These are phyloP conservation scores for Geopyxis carbonaria DNA, from an alignment of 495 filamentous ascomycete genomes.

Conservation along the genomic window DNA sequence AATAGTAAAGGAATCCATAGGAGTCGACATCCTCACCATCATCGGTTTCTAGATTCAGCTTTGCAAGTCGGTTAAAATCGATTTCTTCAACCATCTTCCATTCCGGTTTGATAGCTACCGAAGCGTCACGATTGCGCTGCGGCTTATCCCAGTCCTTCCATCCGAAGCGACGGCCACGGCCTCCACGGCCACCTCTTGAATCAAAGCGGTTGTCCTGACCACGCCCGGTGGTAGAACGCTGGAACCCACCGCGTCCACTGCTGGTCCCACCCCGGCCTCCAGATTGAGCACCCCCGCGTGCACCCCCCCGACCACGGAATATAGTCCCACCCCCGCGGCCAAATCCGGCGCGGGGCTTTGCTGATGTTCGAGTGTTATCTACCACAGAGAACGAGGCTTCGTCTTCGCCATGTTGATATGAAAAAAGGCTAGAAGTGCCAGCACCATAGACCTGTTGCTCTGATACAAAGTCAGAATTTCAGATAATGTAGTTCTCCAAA, in stretches of 20 bases:
- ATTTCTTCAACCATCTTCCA: conserved; percentile 97
- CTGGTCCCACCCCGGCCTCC: conserved; percentile 47
- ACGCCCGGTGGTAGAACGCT: conserved; percentile 44
- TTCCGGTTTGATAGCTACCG: conserved; percentile 81
- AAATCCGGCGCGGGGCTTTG: conserved; percentile 58
- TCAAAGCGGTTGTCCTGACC: conserved; percentile 35
- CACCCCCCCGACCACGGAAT: conserved; percentile 79
- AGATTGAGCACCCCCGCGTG: conserved; percentile 44
- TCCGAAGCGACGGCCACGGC: conserved; percentile 68
- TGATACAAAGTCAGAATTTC: no score
- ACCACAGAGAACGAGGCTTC: conserved; percentile 96
- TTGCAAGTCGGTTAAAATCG: conserved; percentile 83
- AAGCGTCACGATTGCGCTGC: conserved; percentile 83
- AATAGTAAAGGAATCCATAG: conserved; percentile 96
- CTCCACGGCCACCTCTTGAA: conserved; percentile 29
- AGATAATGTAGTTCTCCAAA: conserved; percentile 6
- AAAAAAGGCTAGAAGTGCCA: conserved; percentile 69
- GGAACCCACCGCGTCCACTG: conserved; percentile 33
- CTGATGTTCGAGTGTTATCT: conserved; percentile 71
- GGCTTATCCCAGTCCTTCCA: conserved; percentile 99
- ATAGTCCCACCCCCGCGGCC: conserved; percentile 70
- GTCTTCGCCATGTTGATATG: conserved; percentile 78
- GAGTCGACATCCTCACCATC: conserved; percentile 87
- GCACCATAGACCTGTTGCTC: conserved; percentile 96
- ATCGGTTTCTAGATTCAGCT: conserved; percentile 85